These are phyloP conservation scores for Suillus subaureus DNA, from an alignment of 768 basidiomycete species.

Conservation along the genomic window DNA sequence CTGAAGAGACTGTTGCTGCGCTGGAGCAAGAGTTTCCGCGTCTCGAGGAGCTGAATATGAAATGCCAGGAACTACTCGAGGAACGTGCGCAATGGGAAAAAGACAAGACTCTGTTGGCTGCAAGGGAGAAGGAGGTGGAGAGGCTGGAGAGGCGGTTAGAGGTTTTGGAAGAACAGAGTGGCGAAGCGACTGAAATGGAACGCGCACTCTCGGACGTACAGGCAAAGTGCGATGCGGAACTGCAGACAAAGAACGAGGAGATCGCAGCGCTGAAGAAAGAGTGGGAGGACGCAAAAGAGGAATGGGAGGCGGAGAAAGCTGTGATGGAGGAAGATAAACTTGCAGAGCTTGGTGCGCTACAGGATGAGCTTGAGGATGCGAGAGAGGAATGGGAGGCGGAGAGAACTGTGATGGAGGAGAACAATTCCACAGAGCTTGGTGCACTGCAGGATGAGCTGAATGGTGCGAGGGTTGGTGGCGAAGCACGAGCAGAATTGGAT, in stretches of 20 bases:
- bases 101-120: conserved; percentile 44
- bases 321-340: conserved; percentile 51
- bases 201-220: conserved; percentile 37
- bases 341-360: conserved; percentile 46
- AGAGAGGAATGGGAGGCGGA: conserved; percentile 34
- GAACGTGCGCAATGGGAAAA: conserved; percentile 55
- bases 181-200: conserved; percentile 45
- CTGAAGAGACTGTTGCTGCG: conserved; percentile 63
- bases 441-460: conserved; percentile 53
- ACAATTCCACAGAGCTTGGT: conserved; percentile 48
- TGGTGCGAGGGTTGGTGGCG: conserved; percentile 38
- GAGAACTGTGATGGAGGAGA: conserved; percentile 44
- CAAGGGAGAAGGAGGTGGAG: conserved; percentile 38
- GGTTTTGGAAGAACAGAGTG: conserved; percentile 44
- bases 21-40: conserved; percentile 57
- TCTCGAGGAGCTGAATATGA: conserved; percentile 49
- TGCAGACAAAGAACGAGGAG: conserved; percentile 45
- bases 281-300: conserved; percentile 47
- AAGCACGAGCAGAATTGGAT: conserved; percentile 52
- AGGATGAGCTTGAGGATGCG: conserved; percentile 50
- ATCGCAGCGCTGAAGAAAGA: conserved; percentile 39
- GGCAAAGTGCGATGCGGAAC: conserved; percentile 36
- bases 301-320: conserved; percentile 54
- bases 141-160: conserved; percentile 45
- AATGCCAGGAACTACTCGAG: conserved; percentile 48